Evolutionary conservation across 768 basidiomycete genomes (phyloP).

Genomic region (Trametes meyenii): DNA sequence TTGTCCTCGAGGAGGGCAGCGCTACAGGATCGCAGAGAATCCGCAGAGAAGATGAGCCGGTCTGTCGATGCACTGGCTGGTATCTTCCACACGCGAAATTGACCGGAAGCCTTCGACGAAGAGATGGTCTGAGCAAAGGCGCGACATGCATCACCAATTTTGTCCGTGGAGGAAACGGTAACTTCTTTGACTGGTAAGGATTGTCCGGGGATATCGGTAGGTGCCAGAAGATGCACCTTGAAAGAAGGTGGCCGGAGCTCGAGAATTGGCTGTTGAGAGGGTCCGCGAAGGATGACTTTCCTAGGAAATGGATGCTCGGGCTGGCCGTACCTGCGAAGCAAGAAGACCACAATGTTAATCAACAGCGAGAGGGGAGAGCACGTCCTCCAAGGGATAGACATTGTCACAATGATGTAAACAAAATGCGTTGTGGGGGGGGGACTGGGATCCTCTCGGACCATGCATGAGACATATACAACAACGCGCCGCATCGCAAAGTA

Average conservation of each 20-base stretch:
- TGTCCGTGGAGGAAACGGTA: constrained; percentile 26
- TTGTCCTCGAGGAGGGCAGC: constrained; percentile 49
- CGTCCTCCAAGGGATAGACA: neutral
- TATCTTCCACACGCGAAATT: constrained; percentile 68
- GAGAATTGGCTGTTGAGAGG: constrained; percentile 51
- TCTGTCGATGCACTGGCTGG: constrained; percentile 25
- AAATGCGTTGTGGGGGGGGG: no score
- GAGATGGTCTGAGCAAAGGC: constrained; percentile 18
- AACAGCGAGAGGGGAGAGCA: constrained; percentile 7
- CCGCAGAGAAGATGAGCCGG: constrained; percentile 20
- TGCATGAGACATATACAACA: neutral
- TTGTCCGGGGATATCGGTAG: constrained; percentile 10
- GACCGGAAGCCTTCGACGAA: constrained; percentile 16
- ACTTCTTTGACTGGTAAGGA: constrained; percentile 8
- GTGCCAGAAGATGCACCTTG: constrained; percentile 41
- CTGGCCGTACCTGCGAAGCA: constrained; percentile 66
- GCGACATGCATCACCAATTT: constrained; percentile 16
- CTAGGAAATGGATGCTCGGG: constrained; percentile 61
- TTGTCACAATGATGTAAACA: neutral
- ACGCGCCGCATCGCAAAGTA: neutral
- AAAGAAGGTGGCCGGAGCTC: constrained; percentile 76
- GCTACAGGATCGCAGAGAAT: constrained; percentile 23
- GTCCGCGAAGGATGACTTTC: constrained; percentile 64
- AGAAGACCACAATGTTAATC: constrained; percentile 2
- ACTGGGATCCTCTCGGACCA: no score